Percentiles rank a stretch among this genome's conserved stretches.
Evolutionary conservation across 352 stramenopile genomes (phyloP).

Genomic region (Pythium aphanidermatum): DNA sequence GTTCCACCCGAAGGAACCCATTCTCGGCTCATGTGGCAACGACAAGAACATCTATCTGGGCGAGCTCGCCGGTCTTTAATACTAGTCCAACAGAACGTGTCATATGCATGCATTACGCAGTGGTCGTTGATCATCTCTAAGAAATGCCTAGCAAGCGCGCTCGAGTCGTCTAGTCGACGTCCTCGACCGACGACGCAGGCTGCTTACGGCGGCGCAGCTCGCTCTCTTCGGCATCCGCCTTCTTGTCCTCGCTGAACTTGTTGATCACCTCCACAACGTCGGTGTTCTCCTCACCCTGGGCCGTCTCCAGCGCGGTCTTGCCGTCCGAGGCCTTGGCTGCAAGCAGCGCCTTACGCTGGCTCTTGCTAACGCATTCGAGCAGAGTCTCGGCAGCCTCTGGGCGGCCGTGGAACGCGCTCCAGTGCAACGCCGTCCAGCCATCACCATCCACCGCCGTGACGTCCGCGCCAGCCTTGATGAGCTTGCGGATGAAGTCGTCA

Average conservation of each 20-base stretch:
- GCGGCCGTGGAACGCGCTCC: conserved; percentile 75
- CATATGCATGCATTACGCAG: background rate
- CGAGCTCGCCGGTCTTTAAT: conserved; percentile 38
- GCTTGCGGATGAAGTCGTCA: conserved; percentile 68
- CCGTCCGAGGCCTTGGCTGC: conserved; percentile 50
- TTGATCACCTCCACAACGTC: conserved; percentile 61
- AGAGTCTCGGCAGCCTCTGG: conserved; percentile 62
- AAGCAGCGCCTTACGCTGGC: conserved; percentile 40
- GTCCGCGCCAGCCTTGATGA: conserved; percentile 50
- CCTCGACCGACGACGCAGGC: conserved; percentile 46
- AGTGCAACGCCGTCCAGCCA: conserved; percentile 79
- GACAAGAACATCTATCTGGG: conserved; percentile 87
- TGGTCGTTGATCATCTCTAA: background rate
- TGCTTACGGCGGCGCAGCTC: conserved; percentile 57
- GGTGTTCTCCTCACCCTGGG: conserved; percentile 60
- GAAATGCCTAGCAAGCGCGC: too few relatives aligned
- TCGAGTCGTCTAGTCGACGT: conserved; percentile 52
- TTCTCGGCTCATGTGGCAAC: conserved; percentile 78
- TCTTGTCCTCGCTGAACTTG: conserved; percentile 19
- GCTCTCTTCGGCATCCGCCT: conserved; percentile 20
- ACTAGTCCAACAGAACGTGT: background rate
- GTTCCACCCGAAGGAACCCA: conserved; percentile 86
- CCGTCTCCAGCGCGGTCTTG: conserved; percentile 56
- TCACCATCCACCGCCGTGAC: conserved; percentile 65
- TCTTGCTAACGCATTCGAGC: conserved; percentile 29